Base-by-base conservation (phyloP, 2,329 filamentous ascomycete species). In the Ceratocystiopsis sp. region DNA sequence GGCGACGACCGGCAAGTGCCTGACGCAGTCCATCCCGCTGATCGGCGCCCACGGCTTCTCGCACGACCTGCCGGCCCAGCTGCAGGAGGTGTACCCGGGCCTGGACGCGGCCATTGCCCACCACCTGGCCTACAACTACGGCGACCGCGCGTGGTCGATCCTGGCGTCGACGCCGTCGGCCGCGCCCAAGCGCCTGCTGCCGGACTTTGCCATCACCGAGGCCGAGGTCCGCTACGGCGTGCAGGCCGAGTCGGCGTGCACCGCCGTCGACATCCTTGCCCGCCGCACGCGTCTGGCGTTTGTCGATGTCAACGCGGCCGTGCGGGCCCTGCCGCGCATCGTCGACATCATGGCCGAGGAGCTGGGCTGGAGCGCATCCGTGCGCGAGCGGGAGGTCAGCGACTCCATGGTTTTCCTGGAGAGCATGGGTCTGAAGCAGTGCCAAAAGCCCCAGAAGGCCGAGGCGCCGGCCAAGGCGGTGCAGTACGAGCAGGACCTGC, bases 271-370 rank as follows among this genome's bases (percentile, higher is more conserved):
- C 57, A 81, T 95, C 13, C 67, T 95, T 39, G 87, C 86, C 3
- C 74, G 89, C 46, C 72, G 87, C 48, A 95, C 83, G 36, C 71
- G 89, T 45, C 64, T 95, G 44, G 83, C 86, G 10, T 96, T 95
- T 65, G 64, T 95, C 51, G 94, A 94, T 57, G 86, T 86, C 6
- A 84, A 94, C 60, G 87, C 87, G 12, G 80, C 86, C 1, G 73
- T 94, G 11, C 85, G 94, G 62, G 80, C 85, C 2, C 69, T 94
- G 38, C 87, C 89, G 6, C 71, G 65, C 45, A 75, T 95, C 45
- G 91, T 95, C 54, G 86, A 95, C 58, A 72, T 94, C 47, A 93
- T 95, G 86, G 71, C 67, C 33, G 75, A 81, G 53, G 86, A 95
- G 65, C 66, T 94, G 47, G 71, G 76, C 45, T 95, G 86, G 86